Percentiles rank a stretch among this genome's conserved stretches.
Evolutionary conservation across 805 yeast genomes (phyloP).

Genomic region (Teunomyces panamensis): DNA sequence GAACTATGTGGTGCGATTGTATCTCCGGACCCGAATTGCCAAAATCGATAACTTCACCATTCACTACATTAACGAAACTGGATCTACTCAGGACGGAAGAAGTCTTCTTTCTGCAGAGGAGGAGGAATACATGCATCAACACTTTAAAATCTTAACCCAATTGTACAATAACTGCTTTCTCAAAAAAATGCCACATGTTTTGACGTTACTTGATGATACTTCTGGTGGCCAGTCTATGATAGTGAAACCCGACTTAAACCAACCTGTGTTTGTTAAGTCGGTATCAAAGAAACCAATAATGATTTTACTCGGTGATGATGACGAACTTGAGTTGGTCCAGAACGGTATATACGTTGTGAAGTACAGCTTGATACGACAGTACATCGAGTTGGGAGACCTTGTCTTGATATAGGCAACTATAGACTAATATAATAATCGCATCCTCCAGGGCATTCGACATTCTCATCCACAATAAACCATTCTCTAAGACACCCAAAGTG

Average conservation of each 20-base stretch:
- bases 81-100: conserved; percentile 9
- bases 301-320: conserved; percentile 27
- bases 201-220: conserved; percentile 75
- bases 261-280: conserved; percentile 67
- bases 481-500: conserved; percentile 75
- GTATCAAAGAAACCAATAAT: conserved; percentile 19
- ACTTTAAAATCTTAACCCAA: conserved; percentile 59
- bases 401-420: conserved; percentile 25
- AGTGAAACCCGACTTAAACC: conserved; percentile 69
- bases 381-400: conserved; percentile 37
- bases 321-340: conserved; percentile 39
- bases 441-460: conserved; percentile 79
- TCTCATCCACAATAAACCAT: conserved; percentile 69
- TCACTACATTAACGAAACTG: conserved; percentile 45
- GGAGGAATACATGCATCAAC: conserved; percentile 60
- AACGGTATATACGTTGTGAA: conserved; percentile 77
- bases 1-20: conserved; percentile 76
- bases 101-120: conserved; percentile 44
- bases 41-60: conserved; percentile 73
- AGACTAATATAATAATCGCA: conserved; percentile 38
- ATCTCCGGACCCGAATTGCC: conserved; percentile 69
- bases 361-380: conserved; percentile 43
- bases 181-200: conserved; percentile 59
- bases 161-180: conserved; percentile 69
- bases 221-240: conserved; percentile 66